Conservation (phyloP, 2,329 filamentous ascomycete genomes). For the Polychaeton citri region DNA sequence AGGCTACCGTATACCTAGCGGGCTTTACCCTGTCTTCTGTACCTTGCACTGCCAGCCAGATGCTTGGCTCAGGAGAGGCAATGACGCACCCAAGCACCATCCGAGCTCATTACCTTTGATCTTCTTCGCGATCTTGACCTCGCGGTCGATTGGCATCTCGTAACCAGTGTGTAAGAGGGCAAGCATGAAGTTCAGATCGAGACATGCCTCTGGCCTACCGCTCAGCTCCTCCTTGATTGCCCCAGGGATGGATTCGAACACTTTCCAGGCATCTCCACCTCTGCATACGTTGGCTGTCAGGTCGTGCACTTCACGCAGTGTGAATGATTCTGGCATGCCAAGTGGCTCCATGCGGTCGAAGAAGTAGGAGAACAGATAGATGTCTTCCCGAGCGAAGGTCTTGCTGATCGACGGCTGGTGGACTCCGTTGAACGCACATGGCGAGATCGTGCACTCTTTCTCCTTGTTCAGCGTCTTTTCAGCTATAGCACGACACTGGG, state of each 20-base stretch:
- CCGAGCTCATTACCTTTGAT: conserved; percentile 94
- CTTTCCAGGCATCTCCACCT: conserved; percentile 71
- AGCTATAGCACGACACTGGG: conserved; percentile 79
- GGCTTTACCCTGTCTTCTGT: neutral
- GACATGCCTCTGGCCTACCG: conserved; percentile 76
- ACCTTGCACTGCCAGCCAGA: conserved; percentile 15
- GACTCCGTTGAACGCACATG: conserved; percentile 97
- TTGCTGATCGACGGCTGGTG: conserved; percentile 86
- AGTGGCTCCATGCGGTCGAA: conserved; percentile 87
- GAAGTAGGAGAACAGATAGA: conserved; percentile 97
- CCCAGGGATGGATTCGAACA: conserved; percentile 62
- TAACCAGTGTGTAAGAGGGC: conserved; percentile 88
- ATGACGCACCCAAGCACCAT: conserved; percentile 89
- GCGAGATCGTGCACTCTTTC: conserved; percentile 62
- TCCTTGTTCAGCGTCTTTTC: conserved; percentile 90
- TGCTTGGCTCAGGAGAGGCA: conserved; percentile 17
- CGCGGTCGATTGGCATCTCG: conserved; percentile 91
- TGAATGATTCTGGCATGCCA: conserved; percentile 98
- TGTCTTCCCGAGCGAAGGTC: conserved; percentile 81
- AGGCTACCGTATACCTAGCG: no score
- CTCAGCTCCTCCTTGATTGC: conserved; percentile 62
- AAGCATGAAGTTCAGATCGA: conserved; percentile 95
- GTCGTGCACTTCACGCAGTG: conserved; percentile 76
- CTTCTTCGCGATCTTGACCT: conserved; percentile 98
- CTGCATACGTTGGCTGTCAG: conserved; percentile 74